Evolutionary conservation across 768 basidiomycete species (phyloP), one percentile per base, ranked within the genome.

Genomic region (Xerocomellus intermedius): DNA sequence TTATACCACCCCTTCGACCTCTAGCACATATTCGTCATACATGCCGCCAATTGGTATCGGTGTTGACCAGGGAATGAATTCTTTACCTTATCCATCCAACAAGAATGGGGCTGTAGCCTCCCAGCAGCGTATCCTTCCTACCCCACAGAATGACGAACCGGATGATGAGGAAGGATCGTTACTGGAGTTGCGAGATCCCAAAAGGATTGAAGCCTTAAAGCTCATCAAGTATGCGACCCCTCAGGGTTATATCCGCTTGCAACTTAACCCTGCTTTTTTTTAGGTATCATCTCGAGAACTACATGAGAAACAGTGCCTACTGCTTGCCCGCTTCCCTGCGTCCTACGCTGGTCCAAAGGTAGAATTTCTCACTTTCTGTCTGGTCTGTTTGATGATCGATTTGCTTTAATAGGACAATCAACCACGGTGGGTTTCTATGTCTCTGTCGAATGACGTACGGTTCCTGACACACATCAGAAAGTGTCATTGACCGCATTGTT

Each of bases 241-340:
- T 48, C 43, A 19, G 13, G 24, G 32, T 10, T 22, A 16, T 38
- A n/a, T 37, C n/a, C 7, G 10, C 36, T 45, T 50, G 36, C 26
- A 39, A 43, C 41, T 59, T 19, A 59, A 42, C 9, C 42, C 42
- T 30, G 30, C 24, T 42, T 26, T 36, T 26, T 36, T 42, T 10
- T 48, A 92, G 91, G 56, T 95, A 96, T 70, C 95, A 98, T 66
- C 77, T 98, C 46, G 89, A 94, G 62, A 96, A 96, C 63, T 94
- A 85, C 69, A 87, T 85, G 66, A 78, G 88, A 57, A 95, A 95
- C 63, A 86, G 85, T 39, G 80, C 82, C 12, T 98, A 98, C 67
- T 91, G 89, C 64, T 76, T 98, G 7, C 95, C 95, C 1, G 83
- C 90, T 2, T 94, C 92, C 13, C 74, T 98, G 44, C 82, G 90